Evolutionary conservation across 169 alveolate species (phyloP), one percentile per base, ranked within the genome.

Genomic region (Plasmodium ovale): DNA sequence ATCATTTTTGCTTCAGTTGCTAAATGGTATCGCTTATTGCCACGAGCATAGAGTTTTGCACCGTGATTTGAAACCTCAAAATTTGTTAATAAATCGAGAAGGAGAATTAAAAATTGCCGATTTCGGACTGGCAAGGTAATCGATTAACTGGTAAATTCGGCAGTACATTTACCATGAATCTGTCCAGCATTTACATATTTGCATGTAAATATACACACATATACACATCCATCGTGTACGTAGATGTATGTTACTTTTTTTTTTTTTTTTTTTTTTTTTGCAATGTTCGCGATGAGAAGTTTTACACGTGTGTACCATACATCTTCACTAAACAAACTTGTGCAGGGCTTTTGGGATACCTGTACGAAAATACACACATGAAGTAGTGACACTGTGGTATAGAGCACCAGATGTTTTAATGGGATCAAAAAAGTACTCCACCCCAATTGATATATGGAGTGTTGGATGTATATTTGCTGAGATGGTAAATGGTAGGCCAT

Each of bases 321-420:
- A n/a, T n/a, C n/a, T n/a, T n/a, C n/a, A n/a, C n/a, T n/a, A n/a
- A n/a, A n/a, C n/a, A n/a, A n/a, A n/a, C n/a, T n/a, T n/a, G 29
- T 92, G 90, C 74, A 95, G 99, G 77, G 99, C 99, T 9, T 97
- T 97, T 88, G 99, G 99, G 19, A 97, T 97, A 31, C 99, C 99
- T n/a, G 99, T 98, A 27, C 96, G 99, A 70, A 97, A 96, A 72
- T 98, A 97, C 92, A 98, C 99, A 42, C 99, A 98, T 88, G 99
- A 99, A 93, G 99, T 87, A 77, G 99, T 99, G 23, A 98, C 99
- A 5, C 94, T 98, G 64, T 99, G 99, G 99, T 99, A 99, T 92
- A 88, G 99, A 60, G 99, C 99, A 7, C 99, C 99, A n/a, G 99
- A 99, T 91, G 99, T 99, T 27, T 96, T 99, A 58, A 95, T 99